Evolutionary conservation across 139 green algal species (phyloP), one percentile per base, ranked within the genome.

Genomic region (Yamagishiella unicocca): DNA sequence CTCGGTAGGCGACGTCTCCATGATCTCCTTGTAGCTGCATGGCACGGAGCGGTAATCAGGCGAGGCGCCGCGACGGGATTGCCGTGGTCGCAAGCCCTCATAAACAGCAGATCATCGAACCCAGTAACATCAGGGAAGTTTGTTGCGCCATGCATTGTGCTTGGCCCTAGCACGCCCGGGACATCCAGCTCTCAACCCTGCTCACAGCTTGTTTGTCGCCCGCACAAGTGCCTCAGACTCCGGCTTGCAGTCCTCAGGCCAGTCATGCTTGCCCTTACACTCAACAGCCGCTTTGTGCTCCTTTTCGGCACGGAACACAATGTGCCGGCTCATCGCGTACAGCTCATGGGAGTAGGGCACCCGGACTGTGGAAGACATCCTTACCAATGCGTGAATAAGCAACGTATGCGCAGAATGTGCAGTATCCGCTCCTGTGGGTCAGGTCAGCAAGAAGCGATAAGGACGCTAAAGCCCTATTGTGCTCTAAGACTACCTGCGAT

Each of bases 191-290:
- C 58, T 9, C 58, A n/a, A 12, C 10, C 10, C 24, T 25, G 55
- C 89, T 91, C 72, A 93, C 90, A 93, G 87, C 87, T 93, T 91
- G 83, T 93, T 93, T 1, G 87, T 91, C 25, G 87, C 90, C 6
- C 90, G 78, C 1, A 93, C 80, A 2, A 93, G 87, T 14, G 90
- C 90, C 82, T 93, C 90, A 21, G 83, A 90, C 87, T 93, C 90
- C 10, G 90, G 90, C 83, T 88, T 91, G 84, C 90, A 93, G 54
- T 93, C 90, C 79, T 91, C 87, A 12, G 90, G 90, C 90, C 90
- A 93, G 72, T 93, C 90, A 53, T 93, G 90, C 72, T 86, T 91
- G 37, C 87, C 45, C 84, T 93, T 93, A 84, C 90, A 93, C 50
- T 90, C 84, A 3, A 90, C 54, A 14, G 84, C 87, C 8, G 84